Conservation (phyloP, 306 rosid genomes). For the Quercus suber region DNA sequence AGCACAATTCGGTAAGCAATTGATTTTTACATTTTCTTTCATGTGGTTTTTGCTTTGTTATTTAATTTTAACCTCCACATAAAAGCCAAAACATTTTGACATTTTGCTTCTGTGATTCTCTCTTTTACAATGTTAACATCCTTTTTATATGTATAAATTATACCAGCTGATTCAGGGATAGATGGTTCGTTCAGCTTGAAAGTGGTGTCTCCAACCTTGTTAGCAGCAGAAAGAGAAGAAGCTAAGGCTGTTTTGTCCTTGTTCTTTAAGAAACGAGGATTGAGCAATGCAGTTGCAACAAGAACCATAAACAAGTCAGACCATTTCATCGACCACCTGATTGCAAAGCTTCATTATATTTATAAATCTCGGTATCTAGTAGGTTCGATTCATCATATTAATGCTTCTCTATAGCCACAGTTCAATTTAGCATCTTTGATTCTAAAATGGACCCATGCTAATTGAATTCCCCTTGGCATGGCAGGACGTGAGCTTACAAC, state of each 20-base stretch:
- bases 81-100: not conserved
- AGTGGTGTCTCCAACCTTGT: constrained; percentile 52
- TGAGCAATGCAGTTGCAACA: constrained; percentile 68
- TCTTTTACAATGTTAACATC: constrained; percentile 9
- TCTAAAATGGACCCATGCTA: constrained; percentile 17
- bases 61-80: not conserved
- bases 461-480: constrained; percentile 21
- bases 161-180: constrained; percentile 43
- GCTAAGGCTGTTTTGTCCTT: constrained; percentile 80
- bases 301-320: constrained; percentile 79
- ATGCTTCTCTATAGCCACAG: constrained; percentile 2
- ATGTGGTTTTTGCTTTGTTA: constrained; percentile 10
- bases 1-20: constrained; percentile 60
- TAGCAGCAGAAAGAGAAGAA: constrained; percentile 93
- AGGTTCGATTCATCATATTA: constrained; percentile 65
- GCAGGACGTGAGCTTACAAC: constrained; percentile 95
- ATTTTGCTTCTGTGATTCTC: not conserved
- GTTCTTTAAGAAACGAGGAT: constrained; percentile 83
- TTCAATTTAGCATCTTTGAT: not conserved
- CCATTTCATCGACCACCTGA: constrained; percentile 65
- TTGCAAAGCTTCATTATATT: constrained; percentile 74
- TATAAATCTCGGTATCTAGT: constrained; percentile 88
- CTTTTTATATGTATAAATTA: not conserved
- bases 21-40: constrained; percentile 10
- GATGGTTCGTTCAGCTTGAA: constrained; percentile 47